Percentiles rank a stretch among this genome's conserved stretches.
phyloP scores from a whole-genome alignment of 2,329 filamentous ascomycete species.

The Penicillium sp. region DNA sequence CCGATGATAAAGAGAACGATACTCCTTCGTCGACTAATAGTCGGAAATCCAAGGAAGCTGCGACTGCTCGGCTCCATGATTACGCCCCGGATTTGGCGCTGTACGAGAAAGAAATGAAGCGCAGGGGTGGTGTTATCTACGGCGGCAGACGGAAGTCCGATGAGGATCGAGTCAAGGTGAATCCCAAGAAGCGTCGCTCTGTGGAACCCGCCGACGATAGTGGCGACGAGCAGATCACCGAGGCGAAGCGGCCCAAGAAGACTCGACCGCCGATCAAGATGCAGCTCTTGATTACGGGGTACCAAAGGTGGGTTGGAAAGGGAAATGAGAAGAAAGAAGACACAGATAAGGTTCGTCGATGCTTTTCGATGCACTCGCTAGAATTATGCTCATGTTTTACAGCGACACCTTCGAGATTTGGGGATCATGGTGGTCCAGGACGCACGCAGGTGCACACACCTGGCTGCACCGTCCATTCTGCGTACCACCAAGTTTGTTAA shows the following conservation, averaged over 20 bases:
- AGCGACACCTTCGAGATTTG: slow-evolving; percentile 75
- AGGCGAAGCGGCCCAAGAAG: slow-evolving; percentile 58
- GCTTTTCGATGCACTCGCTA: slow-evolving; percentile 2
- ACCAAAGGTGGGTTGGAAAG: slow-evolving; percentile 68
- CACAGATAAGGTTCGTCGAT: slow-evolving; percentile 63
- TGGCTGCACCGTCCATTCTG: slow-evolving; percentile 79
- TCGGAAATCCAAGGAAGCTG: slow-evolving; percentile 82
- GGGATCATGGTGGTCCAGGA: slow-evolving; percentile 78
- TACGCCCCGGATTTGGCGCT: slow-evolving; percentile 78
- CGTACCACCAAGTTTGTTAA: slow-evolving; percentile 92
- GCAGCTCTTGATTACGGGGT: slow-evolving; percentile 76
- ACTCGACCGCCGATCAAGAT: slow-evolving; percentile 61
- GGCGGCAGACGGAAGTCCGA: slow-evolving; percentile 48
- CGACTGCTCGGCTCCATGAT: slow-evolving; percentile 67
- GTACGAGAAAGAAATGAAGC: slow-evolving; percentile 91
- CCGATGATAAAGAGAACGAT: slow-evolving; percentile 72
- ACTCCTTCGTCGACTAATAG: slow-evolving; percentile 71
- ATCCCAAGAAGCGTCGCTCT: slow-evolving; percentile 41
- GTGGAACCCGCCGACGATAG: slow-evolving; percentile 46
- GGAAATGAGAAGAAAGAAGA: slow-evolving; percentile 63
- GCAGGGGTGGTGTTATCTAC: slow-evolving; percentile 60
- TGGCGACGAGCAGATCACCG: slow-evolving; percentile 51
- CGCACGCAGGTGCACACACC: slow-evolving; percentile 69
- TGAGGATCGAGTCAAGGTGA: slow-evolving; percentile 32
- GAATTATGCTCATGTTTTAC: slow-evolving; percentile 12